Percentiles rank a stretch among this genome's conserved stretches.
phyloP scores from a whole-genome alignment of 768 basidiomycete genomes.

The Leccinum longicurvipes region DNA sequence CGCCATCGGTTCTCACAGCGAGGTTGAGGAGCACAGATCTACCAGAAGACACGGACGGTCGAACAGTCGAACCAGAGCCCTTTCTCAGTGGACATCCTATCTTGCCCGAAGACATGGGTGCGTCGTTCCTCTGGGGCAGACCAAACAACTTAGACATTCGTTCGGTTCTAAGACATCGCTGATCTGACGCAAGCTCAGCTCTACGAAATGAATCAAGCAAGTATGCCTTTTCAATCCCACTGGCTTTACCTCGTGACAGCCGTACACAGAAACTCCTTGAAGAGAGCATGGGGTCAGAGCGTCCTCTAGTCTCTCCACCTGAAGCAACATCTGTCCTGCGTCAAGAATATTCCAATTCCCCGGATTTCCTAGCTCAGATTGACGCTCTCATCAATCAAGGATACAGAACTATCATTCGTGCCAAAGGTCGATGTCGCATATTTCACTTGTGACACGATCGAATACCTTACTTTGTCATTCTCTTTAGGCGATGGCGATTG shows the following conservation, averaged over 20 bases:
- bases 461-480: neutral
- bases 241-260: neutral
- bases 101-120: constrained; percentile 31
- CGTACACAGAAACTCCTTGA: constrained; percentile 36
- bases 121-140: no score
- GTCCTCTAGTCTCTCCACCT: constrained; percentile 55
- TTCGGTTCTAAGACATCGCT: constrained; percentile 29
- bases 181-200: constrained; percentile 34
- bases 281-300: constrained; percentile 34
- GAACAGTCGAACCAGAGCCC: constrained; percentile 4
- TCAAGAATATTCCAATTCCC: constrained; percentile 61
- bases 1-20: constrained; percentile 7
- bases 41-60: constrained; percentile 16
- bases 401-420: constrained; percentile 63
- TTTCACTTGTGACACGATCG: neutral
- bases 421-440: constrained; percentile 52
- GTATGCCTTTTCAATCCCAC: constrained; percentile 1
- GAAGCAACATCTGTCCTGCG: constrained; percentile 53
- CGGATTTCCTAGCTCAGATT: constrained; percentile 69
- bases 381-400: constrained; percentile 63
- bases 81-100: constrained; percentile 31
- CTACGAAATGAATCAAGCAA: constrained; percentile 41
- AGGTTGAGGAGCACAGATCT: constrained; percentile 26
- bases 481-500: constrained; percentile 80
- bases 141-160: neutral